Evolutionary conservation across 2,329 filamentous ascomycete genomes (phyloP).

Genomic region (Dothiorella sarmentorum): DNA sequence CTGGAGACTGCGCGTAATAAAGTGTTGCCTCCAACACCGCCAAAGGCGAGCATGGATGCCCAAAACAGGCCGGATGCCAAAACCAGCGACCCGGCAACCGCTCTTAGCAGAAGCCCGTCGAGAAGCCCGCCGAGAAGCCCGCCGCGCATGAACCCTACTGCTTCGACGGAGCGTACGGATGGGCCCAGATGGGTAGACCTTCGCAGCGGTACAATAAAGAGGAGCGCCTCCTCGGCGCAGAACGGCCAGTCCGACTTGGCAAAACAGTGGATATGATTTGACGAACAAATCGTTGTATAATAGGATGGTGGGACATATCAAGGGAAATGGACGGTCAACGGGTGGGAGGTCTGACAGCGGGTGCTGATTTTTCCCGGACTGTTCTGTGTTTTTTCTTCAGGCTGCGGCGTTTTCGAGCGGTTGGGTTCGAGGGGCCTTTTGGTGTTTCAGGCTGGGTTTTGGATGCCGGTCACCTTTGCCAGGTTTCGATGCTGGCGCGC

Average conservation of each 20-base stretch:
- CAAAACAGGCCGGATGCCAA: neutral
- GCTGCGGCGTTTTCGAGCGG: neutral
- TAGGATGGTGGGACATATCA: conserved; percentile 2
- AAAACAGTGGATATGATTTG: conserved; percentile 4
- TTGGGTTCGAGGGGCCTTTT: conserved; percentile 5
- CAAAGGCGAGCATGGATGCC: neutral
- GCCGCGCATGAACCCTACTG: neutral
- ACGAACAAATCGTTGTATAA: neutral
- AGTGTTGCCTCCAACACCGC: conserved; percentile 32
- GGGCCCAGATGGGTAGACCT: conserved; percentile 10
- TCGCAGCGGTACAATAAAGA: conserved; percentile 8
- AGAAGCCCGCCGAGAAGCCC: too few relatives aligned
- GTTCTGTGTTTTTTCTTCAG: neutral
- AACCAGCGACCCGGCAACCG: neutral
- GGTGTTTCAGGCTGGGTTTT: conserved; percentile 6
- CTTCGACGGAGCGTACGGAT: neutral
- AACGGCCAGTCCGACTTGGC: neutral
- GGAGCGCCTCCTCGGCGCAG: neutral
- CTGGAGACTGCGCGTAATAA: conserved; percentile 35
- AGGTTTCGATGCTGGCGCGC: neutral
- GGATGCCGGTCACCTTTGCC: neutral
- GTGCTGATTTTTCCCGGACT: neutral
- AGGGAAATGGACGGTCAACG: neutral
- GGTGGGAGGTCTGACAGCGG: neutral
- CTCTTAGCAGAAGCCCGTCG: neutral